These are phyloP conservation scores for Flagelloscypha sp. DNA, from an alignment of 768 basidiomycete genomes.

Conservation along the genomic window DNA sequence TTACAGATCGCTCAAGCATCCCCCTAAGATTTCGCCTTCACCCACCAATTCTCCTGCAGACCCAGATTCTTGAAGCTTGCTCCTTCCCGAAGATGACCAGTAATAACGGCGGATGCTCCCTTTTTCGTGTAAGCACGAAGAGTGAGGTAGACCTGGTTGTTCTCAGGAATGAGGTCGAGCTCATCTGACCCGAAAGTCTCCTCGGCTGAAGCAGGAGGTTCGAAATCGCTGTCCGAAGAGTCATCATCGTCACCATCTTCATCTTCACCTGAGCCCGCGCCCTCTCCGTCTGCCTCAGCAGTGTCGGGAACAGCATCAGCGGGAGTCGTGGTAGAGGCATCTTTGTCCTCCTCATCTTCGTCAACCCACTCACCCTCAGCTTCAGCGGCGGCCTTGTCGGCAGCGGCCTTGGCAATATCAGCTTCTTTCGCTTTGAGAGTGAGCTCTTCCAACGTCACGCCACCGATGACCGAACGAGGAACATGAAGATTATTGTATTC, in stretches of 20 bases:
- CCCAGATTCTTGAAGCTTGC: too few species aligned
- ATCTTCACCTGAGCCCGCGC: too few species aligned
- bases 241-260: slow-evolving; percentile 4
- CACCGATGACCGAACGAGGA: not conserved
- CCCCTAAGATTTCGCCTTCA: too few species aligned
- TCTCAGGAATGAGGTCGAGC: too few species aligned
- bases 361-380: too few species aligned
- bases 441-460: slow-evolving; percentile 16
- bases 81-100: slow-evolving; percentile 25
- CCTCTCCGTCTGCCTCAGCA: too few species aligned
- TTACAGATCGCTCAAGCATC: too few species aligned
- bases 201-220: too few species aligned
- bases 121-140: slow-evolving; percentile 32
- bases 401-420: not conserved
- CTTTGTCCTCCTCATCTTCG: slow-evolving; percentile 1
- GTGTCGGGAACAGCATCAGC: not conserved
- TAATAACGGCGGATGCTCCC: slow-evolving; percentile 20
- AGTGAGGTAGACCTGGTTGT: slow-evolving; percentile 28
- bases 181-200: too few species aligned
- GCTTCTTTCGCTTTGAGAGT: slow-evolving; percentile 3
- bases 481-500: slow-evolving; percentile 1
- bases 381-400: too few species aligned
- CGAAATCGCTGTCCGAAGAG: not conserved
- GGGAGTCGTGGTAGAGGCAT: not conserved
- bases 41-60: too few species aligned